Evolutionary conservation across 345 rosid species (phyloP).

Genomic region (Gossypium ekmanianum): DNA sequence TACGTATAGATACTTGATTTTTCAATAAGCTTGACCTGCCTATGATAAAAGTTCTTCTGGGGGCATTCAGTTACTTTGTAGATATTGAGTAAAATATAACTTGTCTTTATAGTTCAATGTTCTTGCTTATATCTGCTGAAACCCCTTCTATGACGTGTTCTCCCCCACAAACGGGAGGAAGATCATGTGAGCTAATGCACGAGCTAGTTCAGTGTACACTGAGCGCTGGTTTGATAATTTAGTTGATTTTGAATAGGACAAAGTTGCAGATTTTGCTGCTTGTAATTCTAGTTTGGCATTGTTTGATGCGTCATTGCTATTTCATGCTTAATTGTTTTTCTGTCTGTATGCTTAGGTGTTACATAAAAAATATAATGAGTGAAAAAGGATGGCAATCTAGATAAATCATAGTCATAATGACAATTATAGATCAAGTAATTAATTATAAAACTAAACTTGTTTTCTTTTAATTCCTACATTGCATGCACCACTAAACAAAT

Average conservation of each 20-base stretch:
- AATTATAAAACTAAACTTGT: not conserved
- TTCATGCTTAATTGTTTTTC: not conserved
- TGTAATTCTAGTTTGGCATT: constrained; percentile 4
- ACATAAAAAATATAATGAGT: not conserved
- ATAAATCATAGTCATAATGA: not conserved
- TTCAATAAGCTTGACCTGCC: not conserved
- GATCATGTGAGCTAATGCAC: not conserved
- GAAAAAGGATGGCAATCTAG: not conserved
- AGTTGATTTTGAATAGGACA: not conserved
- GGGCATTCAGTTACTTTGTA: not conserved
- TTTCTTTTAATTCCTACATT: constrained; percentile 3
- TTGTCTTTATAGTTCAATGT: not conserved
- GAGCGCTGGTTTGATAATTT: not conserved
- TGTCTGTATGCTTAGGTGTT: not conserved
- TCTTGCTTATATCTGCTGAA: not conserved
- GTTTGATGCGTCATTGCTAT: not conserved
- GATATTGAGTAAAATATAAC: not conserved
- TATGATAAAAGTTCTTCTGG: not conserved
- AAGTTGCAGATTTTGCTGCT: not conserved
- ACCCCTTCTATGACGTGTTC: not conserved
- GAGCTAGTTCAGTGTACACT: not conserved
- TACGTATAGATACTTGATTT: not conserved
- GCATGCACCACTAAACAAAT: not conserved
- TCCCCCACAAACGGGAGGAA: not conserved
- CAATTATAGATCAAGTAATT: not conserved